Conservation (phyloP, 139 green algal genomes). For the Microglena sp. region DNA sequence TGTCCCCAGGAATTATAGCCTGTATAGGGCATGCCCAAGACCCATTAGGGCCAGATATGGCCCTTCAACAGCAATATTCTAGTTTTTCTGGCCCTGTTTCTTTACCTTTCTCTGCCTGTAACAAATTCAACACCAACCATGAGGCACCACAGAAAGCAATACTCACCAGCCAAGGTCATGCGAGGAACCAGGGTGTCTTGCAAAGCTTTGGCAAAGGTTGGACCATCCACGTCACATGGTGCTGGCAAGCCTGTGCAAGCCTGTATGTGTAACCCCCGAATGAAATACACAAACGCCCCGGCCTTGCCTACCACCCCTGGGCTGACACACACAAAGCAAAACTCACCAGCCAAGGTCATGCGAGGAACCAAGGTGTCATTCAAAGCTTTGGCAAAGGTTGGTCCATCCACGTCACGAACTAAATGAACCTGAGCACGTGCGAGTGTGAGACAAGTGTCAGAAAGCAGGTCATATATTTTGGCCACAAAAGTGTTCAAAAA, state of each 20-base stretch:
- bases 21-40: no score
- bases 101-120: no score
- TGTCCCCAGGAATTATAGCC: no score
- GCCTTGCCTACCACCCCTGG: neutral
- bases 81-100: no score
- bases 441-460: neutral
- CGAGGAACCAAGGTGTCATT: slow-evolving; percentile 54
- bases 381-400: slow-evolving; percentile 62
- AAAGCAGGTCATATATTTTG: no score
- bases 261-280: neutral
- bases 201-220: slow-evolving; percentile 62
- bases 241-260: no score
- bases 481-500: no score
- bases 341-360: slow-evolving; percentile 44
- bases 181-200: slow-evolving; percentile 54
- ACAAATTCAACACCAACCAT: no score
- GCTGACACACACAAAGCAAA: neutral
- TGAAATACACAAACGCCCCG: neutral
- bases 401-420: slow-evolving; percentile 60
- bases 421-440: slow-evolving; percentile 46
- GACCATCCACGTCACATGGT: slow-evolving; percentile 64
- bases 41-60: no score
- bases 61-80: no score
- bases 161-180: slow-evolving; percentile 44
- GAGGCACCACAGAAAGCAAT: neutral